A percentile compares a stretch with the other conserved stretches of the same genome.
These are phyloP conservation scores for Striga hermonthica DNA, from an alignment of 305 asterid species.

Conservation along the genomic window DNA sequence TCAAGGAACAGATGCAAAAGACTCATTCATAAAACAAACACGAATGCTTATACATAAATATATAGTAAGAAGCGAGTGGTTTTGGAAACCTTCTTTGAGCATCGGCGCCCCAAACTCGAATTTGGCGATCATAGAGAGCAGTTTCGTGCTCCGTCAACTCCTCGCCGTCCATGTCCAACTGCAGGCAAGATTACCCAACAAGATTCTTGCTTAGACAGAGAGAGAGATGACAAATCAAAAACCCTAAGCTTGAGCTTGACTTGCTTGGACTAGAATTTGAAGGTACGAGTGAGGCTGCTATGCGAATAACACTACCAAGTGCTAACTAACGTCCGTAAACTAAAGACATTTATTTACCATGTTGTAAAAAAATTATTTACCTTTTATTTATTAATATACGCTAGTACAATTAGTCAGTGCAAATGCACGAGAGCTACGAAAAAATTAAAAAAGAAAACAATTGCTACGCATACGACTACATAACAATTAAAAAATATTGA, in stretches of 20 bases:
- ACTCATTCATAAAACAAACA: neutral
- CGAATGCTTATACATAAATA: neutral
- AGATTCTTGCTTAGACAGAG: conserved; percentile 1
- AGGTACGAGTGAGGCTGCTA: neutral
- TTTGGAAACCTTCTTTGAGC: conserved; percentile 80
- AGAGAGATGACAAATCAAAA: neutral
- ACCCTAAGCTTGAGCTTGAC: conserved; percentile 30
- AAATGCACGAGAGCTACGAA: too few species aligned
- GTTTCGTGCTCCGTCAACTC: conserved; percentile 96
- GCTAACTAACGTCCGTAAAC: too few species aligned
- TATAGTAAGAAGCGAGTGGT: neutral
- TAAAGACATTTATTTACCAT: too few species aligned
- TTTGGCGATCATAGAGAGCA: conserved; percentile 96
- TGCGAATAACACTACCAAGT: too few species aligned
- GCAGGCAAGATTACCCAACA: conserved; percentile 33
- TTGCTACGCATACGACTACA: too few species aligned
- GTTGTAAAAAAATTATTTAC: too few species aligned
- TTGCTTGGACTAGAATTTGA: conserved; percentile 9
- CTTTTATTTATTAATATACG: too few species aligned
- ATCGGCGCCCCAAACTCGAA: conserved; percentile 99
- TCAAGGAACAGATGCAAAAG: conserved; percentile 10
- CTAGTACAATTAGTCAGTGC: too few species aligned
- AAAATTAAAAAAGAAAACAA: too few species aligned
- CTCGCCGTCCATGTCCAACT: conserved; percentile 59
- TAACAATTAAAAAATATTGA: too few species aligned